Base-by-base conservation (phyloP, 2,329 filamentous ascomycete genomes). In the Aspergillus fumigatus region DNA sequence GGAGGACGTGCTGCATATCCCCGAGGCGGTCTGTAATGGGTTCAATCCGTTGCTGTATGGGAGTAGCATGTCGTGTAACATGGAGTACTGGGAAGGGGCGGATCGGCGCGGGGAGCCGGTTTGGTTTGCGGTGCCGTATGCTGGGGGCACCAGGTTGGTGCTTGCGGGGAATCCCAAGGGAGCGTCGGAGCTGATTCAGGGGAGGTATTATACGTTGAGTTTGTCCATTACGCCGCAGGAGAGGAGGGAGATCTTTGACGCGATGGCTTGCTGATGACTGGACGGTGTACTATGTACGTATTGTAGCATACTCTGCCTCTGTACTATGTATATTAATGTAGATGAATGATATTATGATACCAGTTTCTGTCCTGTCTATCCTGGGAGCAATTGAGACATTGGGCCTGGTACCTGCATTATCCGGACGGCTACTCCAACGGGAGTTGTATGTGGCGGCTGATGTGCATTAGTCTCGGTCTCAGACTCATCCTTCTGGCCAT, bases 1-100 rank as follows among this genome's bases (percentile, higher is more conserved):
- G 11, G 62, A 73, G 21, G 65, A 69, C 54, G 71, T 74, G 43
- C 59, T 73, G 47, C 70, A 74, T 58, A 68, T 70, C 53, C 72
- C 72, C 1, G 65, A 65, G 38, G 70, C 70, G 50, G 50, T 71
- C 17, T 73, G 70, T 50, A 74, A 73, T 59, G 65, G 65, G 29
- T 67, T 69, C 52, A 68, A 63, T n/a, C 62, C 62, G 38, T 26
- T 64, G 45, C 55, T 66, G 32, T 55, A 58, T 25, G 65, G 66
- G 29, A 65, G 59, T 45, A 64, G 65, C 40, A 66, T 67, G 65
- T 62, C 59, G 17, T 66, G 63, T 38, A 53, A 58, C 32, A 41
- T 45, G 40, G 62, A 62, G 21, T 52, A 32, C 35, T 67, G 65
- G 65, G 62, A 59, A 55, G 65, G 65, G 11, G 56, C 54, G 19